phyloP scores from a whole-genome alignment of 73 alveolate species.

The Paramecium sexaurelia region DNA sequence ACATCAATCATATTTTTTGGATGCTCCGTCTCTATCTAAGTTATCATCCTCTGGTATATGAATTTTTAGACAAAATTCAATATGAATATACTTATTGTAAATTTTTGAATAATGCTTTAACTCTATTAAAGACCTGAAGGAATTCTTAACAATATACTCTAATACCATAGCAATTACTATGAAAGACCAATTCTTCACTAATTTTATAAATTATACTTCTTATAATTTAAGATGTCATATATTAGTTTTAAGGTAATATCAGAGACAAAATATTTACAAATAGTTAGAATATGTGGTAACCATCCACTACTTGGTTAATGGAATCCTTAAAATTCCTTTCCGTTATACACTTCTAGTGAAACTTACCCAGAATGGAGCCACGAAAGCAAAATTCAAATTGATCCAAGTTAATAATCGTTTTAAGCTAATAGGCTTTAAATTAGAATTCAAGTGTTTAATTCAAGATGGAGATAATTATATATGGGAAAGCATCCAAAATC shows the following conservation, averaged over 20 bases:
- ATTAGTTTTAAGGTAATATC: constrained; percentile 16
- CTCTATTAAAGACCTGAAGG: too few species aligned
- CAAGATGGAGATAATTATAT: neutral
- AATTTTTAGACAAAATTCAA: too few species aligned
- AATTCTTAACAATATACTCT: neutral
- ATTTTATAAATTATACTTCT: neutral
- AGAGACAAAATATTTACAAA: constrained; percentile 18
- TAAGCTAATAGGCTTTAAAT: neutral
- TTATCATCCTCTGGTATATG: too few species aligned
- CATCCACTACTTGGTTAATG: constrained; percentile 13
- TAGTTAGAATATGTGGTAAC: constrained; percentile 22
- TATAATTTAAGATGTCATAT: constrained; percentile 46
- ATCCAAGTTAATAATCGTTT: neutral
- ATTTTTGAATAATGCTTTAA: too few species aligned
- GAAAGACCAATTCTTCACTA: neutral
- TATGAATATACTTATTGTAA: too few species aligned
- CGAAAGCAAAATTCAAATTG: constrained; percentile 11
- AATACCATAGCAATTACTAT: neutral
- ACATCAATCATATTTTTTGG: too few species aligned
- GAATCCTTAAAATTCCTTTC: neutral
- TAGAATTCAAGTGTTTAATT: constrained; percentile 35
- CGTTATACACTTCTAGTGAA: neutral
- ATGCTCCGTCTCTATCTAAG: too few species aligned
- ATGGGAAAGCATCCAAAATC: constrained; percentile 2
- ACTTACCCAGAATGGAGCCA: constrained; percentile 45